These are phyloP conservation scores for Brassica balearica DNA, from an alignment of 441 rosid species.

Conservation along the genomic window DNA sequence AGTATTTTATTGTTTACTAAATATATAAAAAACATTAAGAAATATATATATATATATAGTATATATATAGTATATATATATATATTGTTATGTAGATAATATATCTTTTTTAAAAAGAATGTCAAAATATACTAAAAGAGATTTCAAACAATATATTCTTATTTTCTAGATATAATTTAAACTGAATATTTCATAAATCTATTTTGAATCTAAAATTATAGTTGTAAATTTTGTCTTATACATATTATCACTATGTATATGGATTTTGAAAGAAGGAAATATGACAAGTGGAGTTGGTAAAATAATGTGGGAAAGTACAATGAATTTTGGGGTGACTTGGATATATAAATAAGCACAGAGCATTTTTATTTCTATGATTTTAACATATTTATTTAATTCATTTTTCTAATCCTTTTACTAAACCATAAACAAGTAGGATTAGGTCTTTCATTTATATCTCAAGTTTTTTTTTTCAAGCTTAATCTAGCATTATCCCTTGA, in stretches of 20 bases:
- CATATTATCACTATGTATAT: background rate
- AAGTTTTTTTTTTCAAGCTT: too few relatives aligned
- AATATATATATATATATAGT: too few relatives aligned
- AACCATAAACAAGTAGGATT: too few relatives aligned
- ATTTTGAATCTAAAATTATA: background rate
- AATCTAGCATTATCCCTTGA: too few relatives aligned
- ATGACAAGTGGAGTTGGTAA: constrained; percentile 4
- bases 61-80: background rate
- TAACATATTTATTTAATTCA: too few relatives aligned
- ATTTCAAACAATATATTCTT: background rate
- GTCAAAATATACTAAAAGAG: background rate
- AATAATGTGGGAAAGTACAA: background rate
- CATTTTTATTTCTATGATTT: too few relatives aligned
- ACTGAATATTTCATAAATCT: background rate
- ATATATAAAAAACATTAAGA: too few relatives aligned
- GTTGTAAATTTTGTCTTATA: background rate
- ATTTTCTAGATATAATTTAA: background rate
- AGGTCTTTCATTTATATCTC: too few relatives aligned
- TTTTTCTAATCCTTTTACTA: too few relatives aligned
- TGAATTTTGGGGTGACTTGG: background rate
- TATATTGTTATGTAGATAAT: background rate
- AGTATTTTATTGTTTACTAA: too few relatives aligned
- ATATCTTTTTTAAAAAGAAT: background rate
- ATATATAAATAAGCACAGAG: background rate
- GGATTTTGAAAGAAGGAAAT: background rate